Conservation (phyloP, 768 basidiomycete species). For the Serendipita sp. region DNA sequence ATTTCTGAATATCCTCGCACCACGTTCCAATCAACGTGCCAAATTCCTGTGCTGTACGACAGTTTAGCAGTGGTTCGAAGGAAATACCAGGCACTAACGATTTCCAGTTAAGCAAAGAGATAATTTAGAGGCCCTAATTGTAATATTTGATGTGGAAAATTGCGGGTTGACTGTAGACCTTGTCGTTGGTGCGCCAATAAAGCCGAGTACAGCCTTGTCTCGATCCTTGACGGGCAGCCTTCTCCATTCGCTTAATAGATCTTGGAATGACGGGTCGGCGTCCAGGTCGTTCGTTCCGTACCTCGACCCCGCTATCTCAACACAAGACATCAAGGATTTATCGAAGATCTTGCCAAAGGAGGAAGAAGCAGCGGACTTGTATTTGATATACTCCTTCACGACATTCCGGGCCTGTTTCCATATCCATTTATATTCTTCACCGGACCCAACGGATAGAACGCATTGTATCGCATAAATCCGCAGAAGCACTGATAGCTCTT, state of each 20-base stretch:
- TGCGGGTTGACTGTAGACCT: too few species aligned
- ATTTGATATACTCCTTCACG: background rate
- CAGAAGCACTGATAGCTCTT: background rate
- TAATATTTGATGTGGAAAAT: too few species aligned
- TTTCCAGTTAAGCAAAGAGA: too few species aligned
- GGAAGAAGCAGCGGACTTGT: background rate
- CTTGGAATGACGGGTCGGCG: background rate
- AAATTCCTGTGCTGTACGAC: too few species aligned
- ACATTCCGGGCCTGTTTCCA: background rate
- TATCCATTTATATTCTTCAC: background rate
- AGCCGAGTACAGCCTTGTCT: too few species aligned
- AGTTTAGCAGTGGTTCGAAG: too few species aligned
- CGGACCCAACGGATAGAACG: background rate
- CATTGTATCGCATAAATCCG: background rate
- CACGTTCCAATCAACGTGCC: too few species aligned
- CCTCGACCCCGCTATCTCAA: background rate
- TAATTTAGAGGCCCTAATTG: too few species aligned
- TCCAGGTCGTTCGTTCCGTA: background rate
- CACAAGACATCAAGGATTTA: background rate
- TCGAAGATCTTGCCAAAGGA: background rate
- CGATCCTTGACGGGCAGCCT: background rate
- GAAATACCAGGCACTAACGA: too few species aligned
- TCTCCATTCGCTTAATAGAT: background rate
- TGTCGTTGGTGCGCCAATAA: too few species aligned
- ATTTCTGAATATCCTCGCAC: too few species aligned